phyloP scores from a whole-genome alignment of 2,329 filamentous ascomycete genomes.

The Sclerotinia minor region DNA sequence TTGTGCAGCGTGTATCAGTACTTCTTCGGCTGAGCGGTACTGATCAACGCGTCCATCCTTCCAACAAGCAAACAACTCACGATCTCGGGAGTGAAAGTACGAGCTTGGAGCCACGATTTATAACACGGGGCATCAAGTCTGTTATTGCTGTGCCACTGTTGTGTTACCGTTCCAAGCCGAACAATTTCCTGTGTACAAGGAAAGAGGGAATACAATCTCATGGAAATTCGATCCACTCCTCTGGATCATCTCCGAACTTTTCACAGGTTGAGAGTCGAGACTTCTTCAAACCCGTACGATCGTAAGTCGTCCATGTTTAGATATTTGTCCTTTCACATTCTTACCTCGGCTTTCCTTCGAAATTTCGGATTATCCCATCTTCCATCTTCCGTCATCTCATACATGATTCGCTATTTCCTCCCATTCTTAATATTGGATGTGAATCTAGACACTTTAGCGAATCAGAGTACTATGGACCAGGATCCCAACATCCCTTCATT shows the following conservation, averaged over 20 bases:
- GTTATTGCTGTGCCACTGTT: neutral
- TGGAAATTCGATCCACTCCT: constrained; percentile 3
- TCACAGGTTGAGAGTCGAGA: neutral
- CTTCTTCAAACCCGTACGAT: constrained; percentile 4
- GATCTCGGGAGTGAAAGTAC: neutral
- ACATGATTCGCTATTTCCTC: constrained; percentile 2
- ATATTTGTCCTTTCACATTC: neutral
- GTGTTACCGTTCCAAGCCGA: constrained; percentile 10
- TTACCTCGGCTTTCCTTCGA: constrained; percentile 8
- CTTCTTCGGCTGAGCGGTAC: neutral
- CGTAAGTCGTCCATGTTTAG: neutral
- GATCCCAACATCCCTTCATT: constrained; percentile 7
- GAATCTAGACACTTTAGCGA: constrained; percentile 15
- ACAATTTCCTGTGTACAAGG: constrained; percentile 8
- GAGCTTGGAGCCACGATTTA: neutral
- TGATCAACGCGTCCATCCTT: neutral
- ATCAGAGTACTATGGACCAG: constrained; percentile 3
- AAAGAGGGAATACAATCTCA: neutral
- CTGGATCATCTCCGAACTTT: neutral
- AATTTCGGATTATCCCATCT: constrained; percentile 9
- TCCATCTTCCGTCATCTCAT: neutral
- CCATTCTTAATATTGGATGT: constrained; percentile 1
- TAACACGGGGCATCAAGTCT: neutral
- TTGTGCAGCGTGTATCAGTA: neutral
- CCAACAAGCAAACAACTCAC: constrained; percentile 5